phyloP scores from a whole-genome alignment of 352 stramenopile species.

The Blastocystis sp. region DNA sequence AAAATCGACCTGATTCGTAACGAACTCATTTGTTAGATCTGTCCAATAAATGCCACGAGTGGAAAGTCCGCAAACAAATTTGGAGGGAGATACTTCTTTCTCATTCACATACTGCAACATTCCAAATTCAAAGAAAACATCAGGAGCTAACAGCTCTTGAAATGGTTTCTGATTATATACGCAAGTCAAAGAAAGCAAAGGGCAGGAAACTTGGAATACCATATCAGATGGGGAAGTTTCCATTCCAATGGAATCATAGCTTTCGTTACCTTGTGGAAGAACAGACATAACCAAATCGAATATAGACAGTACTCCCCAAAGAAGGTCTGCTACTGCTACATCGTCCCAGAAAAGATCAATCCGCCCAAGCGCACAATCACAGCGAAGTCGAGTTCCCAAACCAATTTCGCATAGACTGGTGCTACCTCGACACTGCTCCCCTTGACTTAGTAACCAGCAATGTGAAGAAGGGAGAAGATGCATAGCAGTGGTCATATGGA shows the following conservation, averaged over 20 bases:
- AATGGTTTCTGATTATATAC: not conserved
- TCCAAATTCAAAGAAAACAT: slow-evolving; percentile 11
- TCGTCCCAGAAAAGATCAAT: not conserved
- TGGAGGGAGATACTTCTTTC: not conserved
- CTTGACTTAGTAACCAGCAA: not conserved
- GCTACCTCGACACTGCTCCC: not conserved
- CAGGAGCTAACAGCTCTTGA: not conserved
- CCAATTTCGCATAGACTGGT: not conserved
- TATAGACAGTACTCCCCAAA: not conserved
- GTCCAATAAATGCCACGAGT: slow-evolving; percentile 22
- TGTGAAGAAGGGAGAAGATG: slow-evolving; percentile 9
- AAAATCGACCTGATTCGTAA: not conserved
- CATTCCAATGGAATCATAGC: not conserved
- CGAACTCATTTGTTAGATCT: not conserved
- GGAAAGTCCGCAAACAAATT: not conserved
- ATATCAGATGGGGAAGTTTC: not conserved
- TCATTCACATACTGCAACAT: not conserved
- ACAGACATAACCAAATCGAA: not conserved
- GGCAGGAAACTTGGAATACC: not conserved
- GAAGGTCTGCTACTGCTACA: not conserved
- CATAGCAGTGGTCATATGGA: not conserved
- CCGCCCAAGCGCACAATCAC: not conserved
- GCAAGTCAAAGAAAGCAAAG: not conserved
- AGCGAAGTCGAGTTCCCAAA: not conserved
- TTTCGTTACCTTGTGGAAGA: not conserved